A percentile compares a stretch with the other conserved stretches of the same genome.
phyloP scores from a whole-genome alignment of 2,329 filamentous ascomycete species.

The Fusarium globosum region DNA sequence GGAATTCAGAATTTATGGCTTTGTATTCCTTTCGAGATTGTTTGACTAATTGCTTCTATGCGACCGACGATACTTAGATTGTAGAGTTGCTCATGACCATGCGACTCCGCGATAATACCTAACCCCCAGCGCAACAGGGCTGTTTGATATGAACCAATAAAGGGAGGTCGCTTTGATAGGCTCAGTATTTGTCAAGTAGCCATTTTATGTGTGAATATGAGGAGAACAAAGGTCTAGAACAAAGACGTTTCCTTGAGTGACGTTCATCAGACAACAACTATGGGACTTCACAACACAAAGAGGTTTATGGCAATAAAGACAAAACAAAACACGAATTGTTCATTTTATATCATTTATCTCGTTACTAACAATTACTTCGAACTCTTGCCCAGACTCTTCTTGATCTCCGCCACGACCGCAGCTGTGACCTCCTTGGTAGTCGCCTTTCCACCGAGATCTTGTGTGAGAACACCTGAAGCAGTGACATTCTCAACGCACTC shows the following conservation, averaged over 20 bases:
- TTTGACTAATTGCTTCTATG: not conserved
- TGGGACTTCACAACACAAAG: not conserved
- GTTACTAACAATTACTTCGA: not conserved
- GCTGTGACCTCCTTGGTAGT: constrained; percentile 51
- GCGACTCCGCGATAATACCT: too few species aligned
- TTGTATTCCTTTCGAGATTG: not conserved
- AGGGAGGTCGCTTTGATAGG: accelerated
- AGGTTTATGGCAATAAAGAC: not conserved
- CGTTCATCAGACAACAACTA: not conserved
- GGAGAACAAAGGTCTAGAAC: not conserved
- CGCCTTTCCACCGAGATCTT: constrained; percentile 63
- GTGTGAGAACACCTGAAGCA: constrained; percentile 62
- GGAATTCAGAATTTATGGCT: too few species aligned
- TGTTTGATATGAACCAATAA: not conserved
- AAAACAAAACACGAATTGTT: not conserved
- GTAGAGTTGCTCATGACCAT: not conserved
- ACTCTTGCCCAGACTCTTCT: constrained; percentile 33
- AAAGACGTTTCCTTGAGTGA: not conserved
- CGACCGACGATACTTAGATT: not conserved
- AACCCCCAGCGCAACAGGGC: not conserved
- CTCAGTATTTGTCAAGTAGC: too few species aligned
- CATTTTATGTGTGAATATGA: accelerated
- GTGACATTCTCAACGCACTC: constrained; percentile 64
- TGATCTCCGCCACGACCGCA: constrained; percentile 46
- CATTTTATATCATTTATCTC: not conserved